phyloP scores from a whole-genome alignment of 192 early-diverging fungal species.

The Gigaspora rosea region DNA sequence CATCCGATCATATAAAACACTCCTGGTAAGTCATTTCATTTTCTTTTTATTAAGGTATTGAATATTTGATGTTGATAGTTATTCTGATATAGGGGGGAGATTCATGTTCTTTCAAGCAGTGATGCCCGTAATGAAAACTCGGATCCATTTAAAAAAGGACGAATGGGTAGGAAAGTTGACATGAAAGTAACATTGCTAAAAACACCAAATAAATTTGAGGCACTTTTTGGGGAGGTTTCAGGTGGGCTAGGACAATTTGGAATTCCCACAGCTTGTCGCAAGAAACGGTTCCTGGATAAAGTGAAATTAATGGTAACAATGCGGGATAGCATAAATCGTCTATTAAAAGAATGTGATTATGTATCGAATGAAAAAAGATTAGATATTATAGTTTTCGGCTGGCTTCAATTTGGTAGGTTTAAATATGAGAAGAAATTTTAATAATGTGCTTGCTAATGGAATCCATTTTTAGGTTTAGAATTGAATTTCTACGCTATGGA shows the following conservation, averaged over 20 bases:
- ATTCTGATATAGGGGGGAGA: conserved; percentile 18
- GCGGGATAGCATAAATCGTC: conserved; percentile 2
- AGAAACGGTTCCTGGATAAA: conserved; percentile 25
- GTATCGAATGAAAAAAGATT: conserved; percentile 1
- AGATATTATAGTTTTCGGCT: conserved; percentile 14
- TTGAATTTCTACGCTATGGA: conserved; percentile 21
- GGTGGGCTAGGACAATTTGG: conserved; percentile 12
- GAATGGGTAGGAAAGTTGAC: conserved; percentile 16
- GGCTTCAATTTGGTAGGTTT: conserved; percentile 21
- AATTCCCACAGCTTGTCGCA: conserved; percentile 4
- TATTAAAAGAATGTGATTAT: conserved; percentile 19
- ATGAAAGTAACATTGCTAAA: conserved; percentile 17
- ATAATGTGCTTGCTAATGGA: background rate
- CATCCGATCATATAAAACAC: conserved; percentile 3
- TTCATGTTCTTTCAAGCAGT: conserved; percentile 1
- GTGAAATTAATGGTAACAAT: conserved; percentile 18
- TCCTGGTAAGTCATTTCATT: background rate
- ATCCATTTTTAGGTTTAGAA: conserved; percentile 20
- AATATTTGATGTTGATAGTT: conserved; percentile 6
- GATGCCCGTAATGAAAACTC: conserved; percentile 9
- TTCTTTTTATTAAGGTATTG: background rate
- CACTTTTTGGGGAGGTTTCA: conserved; percentile 5
- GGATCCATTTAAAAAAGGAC: conserved; percentile 13
- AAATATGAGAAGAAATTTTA: conserved; percentile 15
- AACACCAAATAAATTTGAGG: conserved; percentile 20